Evolutionary conservation across 2,329 filamentous ascomycete species (phyloP).

Genomic region (Drechslera avenae): DNA sequence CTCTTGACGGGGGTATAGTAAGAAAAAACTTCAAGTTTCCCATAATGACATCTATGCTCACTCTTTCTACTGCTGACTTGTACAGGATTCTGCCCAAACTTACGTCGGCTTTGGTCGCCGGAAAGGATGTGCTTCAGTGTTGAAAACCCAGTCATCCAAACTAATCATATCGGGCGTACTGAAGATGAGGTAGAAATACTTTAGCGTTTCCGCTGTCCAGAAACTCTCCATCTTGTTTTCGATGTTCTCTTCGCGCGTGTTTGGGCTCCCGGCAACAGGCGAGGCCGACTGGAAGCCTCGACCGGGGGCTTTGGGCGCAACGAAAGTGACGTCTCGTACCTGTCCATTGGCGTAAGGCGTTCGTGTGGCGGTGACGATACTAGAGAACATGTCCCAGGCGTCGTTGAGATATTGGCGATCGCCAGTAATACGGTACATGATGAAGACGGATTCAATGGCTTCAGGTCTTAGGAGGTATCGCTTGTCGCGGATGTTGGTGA

Average conservation of each 20-base stretch:
- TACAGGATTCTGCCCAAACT: no score
- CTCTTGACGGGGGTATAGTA: no score
- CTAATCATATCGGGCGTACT: constrained; percentile 51
- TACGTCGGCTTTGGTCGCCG: constrained; percentile 30
- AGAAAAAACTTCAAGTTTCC: no score
- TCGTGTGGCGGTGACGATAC: constrained; percentile 47
- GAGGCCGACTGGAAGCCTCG: constrained; percentile 4
- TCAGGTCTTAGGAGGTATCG: constrained; percentile 59
- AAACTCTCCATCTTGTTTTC: constrained; percentile 52
- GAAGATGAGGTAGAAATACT: constrained; percentile 58
- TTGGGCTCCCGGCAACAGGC: not conserved
- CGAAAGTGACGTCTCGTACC: constrained; percentile 49
- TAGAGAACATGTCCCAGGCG: constrained; percentile 57
- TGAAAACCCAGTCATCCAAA: constrained; percentile 57
- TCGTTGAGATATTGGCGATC: constrained; percentile 51
- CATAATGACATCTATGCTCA: no score
- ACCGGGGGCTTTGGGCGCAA: constrained; percentile 4
- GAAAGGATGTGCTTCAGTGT: constrained; percentile 58
- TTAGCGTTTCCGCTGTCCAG: constrained; percentile 57
- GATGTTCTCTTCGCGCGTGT: constrained; percentile 22
- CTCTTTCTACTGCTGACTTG: no score
- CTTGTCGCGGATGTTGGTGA: constrained; percentile 48
- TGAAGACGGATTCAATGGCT: constrained; percentile 65
- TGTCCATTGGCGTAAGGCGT: constrained; percentile 53
- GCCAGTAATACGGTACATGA: constrained; percentile 65